These are phyloP conservation scores for Cyberlindnera euphorbiiphila DNA, from an alignment of 805 yeast species.

Conservation along the genomic window DNA sequence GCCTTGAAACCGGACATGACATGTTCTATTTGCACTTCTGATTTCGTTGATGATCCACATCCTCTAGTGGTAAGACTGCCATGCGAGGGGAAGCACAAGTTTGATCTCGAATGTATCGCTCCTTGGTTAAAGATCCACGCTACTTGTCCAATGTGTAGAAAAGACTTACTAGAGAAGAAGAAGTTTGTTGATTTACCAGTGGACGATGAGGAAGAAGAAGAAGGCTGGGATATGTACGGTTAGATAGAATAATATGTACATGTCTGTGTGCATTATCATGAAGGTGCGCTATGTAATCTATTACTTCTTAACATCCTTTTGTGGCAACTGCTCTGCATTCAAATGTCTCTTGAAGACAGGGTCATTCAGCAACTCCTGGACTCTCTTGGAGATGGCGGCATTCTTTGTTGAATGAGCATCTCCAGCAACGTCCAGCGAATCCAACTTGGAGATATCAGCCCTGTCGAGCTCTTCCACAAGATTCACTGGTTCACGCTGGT, in stretches of 20 bases:
- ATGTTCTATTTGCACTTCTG: conserved; percentile 83
- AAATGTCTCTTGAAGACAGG: conserved; percentile 62
- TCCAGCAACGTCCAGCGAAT: conserved; percentile 9
- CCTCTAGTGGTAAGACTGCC: conserved; percentile 77
- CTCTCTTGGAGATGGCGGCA: conserved; percentile 40
- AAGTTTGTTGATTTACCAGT: conserved; percentile 27
- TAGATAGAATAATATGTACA: conserved; percentile 9
- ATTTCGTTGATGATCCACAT: conserved; percentile 64
- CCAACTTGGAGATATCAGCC: conserved; percentile 11
- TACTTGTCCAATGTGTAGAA: conserved; percentile 86
- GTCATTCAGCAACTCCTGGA: conserved; percentile 63
- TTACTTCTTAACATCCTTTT: too few relatives aligned
- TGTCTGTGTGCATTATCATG: conserved; percentile 8
- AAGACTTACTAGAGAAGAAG: conserved; percentile 55
- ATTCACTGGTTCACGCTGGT: conserved; percentile 47
- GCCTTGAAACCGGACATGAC: conserved; percentile 46
- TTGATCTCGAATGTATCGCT: conserved; percentile 85
- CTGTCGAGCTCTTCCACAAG: conserved; percentile 38
- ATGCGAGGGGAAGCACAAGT: conserved; percentile 62
- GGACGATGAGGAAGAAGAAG: conserved; percentile 48
- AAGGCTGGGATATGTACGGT: conserved; percentile 80
- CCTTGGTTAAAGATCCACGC: conserved; percentile 78
- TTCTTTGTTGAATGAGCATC: conserved; percentile 7
- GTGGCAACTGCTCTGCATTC: conserved; percentile 13
- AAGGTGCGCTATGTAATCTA: background rate